Evolutionary conservation across 768 basidiomycete genomes (phyloP).

Genomic region (Pleurotus pulmonarius): DNA sequence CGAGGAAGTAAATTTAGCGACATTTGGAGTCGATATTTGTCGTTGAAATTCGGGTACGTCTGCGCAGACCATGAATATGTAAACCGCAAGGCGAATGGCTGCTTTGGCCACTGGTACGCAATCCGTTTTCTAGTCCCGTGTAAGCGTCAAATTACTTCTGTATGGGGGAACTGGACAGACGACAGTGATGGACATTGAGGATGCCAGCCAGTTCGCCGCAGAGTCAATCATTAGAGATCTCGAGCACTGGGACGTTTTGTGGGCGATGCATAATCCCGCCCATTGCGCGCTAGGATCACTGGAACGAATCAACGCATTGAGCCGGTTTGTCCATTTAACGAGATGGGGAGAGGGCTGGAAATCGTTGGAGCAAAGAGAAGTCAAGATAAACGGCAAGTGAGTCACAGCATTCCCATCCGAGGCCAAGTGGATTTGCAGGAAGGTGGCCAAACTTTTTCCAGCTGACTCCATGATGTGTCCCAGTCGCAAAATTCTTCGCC

Average conservation of each 20-base stretch:
- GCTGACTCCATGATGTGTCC: conserved; percentile 35
- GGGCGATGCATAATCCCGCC: conserved; percentile 75
- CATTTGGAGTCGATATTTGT: conserved; percentile 67
- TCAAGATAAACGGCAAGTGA: conserved; percentile 58
- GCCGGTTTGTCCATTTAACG: conserved; percentile 71
- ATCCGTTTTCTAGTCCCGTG: conserved; percentile 61
- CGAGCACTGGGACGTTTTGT: conserved; percentile 59
- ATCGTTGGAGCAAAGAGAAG: conserved; percentile 45
- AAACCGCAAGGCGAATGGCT: conserved; percentile 57
- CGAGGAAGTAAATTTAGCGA: conserved; percentile 65
- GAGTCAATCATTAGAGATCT: conserved; percentile 60
- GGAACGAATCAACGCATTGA: conserved; percentile 72
- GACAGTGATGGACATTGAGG: conserved; percentile 61
- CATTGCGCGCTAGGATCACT: conserved; percentile 76
- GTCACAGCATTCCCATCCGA: conserved; percentile 60
- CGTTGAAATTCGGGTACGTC: conserved; percentile 79
- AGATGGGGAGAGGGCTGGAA: conserved; percentile 63
- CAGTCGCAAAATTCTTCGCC: no score
- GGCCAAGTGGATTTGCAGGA: conserved; percentile 70
- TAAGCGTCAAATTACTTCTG: conserved; percentile 18
- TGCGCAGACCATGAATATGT: conserved; percentile 56
- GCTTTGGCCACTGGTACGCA: conserved; percentile 55
- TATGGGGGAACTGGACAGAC: conserved; percentile 44
- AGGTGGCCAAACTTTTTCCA: conserved; percentile 51
- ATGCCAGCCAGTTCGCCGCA: conserved; percentile 69